phyloP scores from a whole-genome alignment of 805 yeast genomes.

The Schizosaccharomyces osmophilus region DNA sequence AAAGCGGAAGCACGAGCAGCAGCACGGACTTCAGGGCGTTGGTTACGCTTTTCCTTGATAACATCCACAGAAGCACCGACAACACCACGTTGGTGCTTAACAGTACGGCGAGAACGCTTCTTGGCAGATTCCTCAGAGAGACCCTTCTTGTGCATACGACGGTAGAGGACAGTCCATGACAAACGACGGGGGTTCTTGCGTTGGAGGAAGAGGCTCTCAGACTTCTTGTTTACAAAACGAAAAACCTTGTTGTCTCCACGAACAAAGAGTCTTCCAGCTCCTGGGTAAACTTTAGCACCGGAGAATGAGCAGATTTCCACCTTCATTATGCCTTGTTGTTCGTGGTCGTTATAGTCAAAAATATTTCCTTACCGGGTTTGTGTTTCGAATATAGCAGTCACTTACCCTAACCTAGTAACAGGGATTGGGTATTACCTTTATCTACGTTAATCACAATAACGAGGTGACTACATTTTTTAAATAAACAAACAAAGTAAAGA shows the following conservation, averaged over 20 bases:
- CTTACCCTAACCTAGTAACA: background rate
- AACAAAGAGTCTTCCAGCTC: conserved; percentile 90
- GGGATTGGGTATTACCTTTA: background rate
- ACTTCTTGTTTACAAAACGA: conserved; percentile 96
- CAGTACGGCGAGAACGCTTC: conserved; percentile 92
- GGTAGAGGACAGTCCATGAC: conserved; percentile 97
- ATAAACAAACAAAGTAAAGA: too few species aligned
- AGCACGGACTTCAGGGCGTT: conserved; percentile 93
- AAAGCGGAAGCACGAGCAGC: conserved; percentile 86
- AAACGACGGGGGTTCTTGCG: conserved; percentile 99
- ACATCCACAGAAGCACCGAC: conserved; percentile 98
- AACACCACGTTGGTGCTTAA: conserved; percentile 95
- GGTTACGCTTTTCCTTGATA: conserved; percentile 90
- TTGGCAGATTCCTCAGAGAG: conserved; percentile 74
- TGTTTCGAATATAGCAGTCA: background rate
- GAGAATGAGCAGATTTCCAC: conserved; percentile 29
- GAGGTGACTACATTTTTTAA: too few species aligned
- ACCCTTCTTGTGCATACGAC: conserved; percentile 99
- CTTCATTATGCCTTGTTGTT: background rate
- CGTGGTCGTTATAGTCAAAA: background rate
- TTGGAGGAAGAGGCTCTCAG: conserved; percentile 94
- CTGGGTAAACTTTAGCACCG: conserved; percentile 99
- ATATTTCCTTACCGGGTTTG: too few species aligned
- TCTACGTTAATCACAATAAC: too few species aligned
- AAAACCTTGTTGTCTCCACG: conserved; percentile 99